Base-by-base conservation (phyloP, 192 early-diverging fungal genomes). In the Linnemannia exigua region DNA sequence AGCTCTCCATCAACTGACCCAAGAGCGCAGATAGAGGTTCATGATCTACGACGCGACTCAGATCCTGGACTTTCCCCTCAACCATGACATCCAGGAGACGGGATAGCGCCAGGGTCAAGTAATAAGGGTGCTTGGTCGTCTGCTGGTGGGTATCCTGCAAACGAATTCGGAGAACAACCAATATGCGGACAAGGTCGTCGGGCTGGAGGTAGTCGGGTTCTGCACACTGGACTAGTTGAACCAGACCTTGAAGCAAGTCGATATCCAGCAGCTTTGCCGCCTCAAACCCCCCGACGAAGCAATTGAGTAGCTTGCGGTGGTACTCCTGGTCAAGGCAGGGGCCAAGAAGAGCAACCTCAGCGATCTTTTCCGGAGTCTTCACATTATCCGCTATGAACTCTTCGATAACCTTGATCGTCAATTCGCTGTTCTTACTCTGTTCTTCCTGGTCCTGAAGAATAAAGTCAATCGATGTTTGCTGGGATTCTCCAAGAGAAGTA, bases 101-200 rank as follows among this genome's bases (percentile, higher is more conserved):
- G 6, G 73, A 75, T 9, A 75, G 52, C 22, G 54, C 73, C 51
- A 61, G 1, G 31, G 36, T 38, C 28, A 75, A 37, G 31, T 38
- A 31, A 22, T 63, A 75, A 12, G 35, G 28, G 22, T 75, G 14
- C 5, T 17, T 19, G 11, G 5, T 37, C 3, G 73, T 38, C 38
- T 75, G 33, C 16, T 35, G 33, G 20, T 75, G 73, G 16, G 73
- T 75, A 12, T 17, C 19, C 51, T 75, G 51, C 11, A 75, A 38
- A 19, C 51, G 73, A 35, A n/a, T 38, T 22, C 20, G 28, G 20
- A 75, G 52, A 14, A 54, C 52, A 8, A 20, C 17, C 3, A 75
- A 17, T 4, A 63, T 75, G 3, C 37, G n/a, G 52, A 75, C 73
- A 20, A 75, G 54, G 61, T 75, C 73, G 36, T 58, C 73, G 5